These are phyloP conservation scores for Alternaria longipes DNA, from an alignment of 2,329 filamentous ascomycete species.

Conservation along the genomic window DNA sequence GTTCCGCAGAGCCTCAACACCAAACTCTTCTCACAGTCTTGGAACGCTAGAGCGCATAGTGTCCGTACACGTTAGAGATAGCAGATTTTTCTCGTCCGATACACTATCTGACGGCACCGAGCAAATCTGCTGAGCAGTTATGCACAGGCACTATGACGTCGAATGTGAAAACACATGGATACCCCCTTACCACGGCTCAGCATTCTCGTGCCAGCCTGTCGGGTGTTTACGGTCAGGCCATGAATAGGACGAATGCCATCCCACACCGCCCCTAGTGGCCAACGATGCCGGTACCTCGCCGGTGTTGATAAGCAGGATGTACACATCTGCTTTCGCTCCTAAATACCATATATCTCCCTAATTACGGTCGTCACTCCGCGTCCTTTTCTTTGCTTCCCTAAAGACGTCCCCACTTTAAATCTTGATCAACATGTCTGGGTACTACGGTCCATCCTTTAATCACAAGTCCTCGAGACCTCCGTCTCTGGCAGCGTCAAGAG, in stretches of 20 bases:
- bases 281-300: slow-evolving; percentile 16
- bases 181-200: background rate
- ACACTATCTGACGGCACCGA: slow-evolving; percentile 3
- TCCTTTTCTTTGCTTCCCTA: slow-evolving; percentile 8
- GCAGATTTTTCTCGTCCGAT: slow-evolving; percentile 14
- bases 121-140: background rate
- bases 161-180: slow-evolving; percentile 3
- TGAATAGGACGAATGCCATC: slow-evolving; percentile 7
- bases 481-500: slow-evolving; percentile 26
- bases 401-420: background rate
- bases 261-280: slow-evolving; percentile 10
- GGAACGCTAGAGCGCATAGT: slow-evolving; percentile 22
- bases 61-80: slow-evolving; percentile 16
- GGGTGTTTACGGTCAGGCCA: slow-evolving; percentile 19
- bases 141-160: slow-evolving; percentile 9
- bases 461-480: slow-evolving; percentile 19
- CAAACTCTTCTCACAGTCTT: slow-evolving; percentile 15
- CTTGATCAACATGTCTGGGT: slow-evolving; percentile 23
- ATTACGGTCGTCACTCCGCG: background rate
- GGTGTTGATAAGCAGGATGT: slow-evolving; percentile 3
- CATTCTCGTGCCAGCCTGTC: slow-evolving; percentile 6
- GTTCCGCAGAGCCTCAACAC: slow-evolving; percentile 36
- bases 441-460: slow-evolving; percentile 29
- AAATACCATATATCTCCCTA: background rate
- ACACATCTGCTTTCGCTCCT: slow-evolving; percentile 7